Evolutionary conservation across 2,329 filamentous ascomycete species (phyloP).

Genomic region (Coniochaeta sp.): DNA sequence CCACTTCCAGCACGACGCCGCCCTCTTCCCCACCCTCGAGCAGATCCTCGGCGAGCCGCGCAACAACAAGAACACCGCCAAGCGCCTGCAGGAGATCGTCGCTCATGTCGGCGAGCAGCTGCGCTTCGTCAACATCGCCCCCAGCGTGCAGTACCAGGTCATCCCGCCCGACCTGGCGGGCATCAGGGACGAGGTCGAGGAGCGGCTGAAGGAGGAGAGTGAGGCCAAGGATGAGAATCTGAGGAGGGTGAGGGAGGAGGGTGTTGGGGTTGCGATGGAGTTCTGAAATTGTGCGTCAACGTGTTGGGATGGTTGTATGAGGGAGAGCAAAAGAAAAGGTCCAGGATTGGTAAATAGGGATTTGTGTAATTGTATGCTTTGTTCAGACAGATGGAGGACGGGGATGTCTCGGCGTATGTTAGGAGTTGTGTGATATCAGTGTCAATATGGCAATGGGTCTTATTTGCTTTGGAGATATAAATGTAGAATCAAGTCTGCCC

Average conservation of each 20-base stretch:
- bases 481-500: neutral
- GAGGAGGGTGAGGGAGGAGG: slow-evolving; percentile 48
- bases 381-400: neutral
- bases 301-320: no score
- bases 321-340: neutral
- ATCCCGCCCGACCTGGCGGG: slow-evolving; percentile 71
- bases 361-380: neutral
- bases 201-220: slow-evolving; percentile 55
- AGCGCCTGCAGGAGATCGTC: slow-evolving; percentile 69
- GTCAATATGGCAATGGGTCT: neutral
- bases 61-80: slow-evolving; percentile 71
- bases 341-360: neutral
- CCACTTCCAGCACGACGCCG: slow-evolving; percentile 74
- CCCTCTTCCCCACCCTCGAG: slow-evolving; percentile 80
- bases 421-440: neutral
- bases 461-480: neutral
- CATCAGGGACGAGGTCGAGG: slow-evolving; percentile 62
- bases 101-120: slow-evolving; percentile 78
- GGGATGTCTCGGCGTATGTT: neutral
- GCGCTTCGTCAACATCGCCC: slow-evolving; percentile 74
- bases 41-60: slow-evolving; percentile 58
- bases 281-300: slow-evolving; percentile 20
- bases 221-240: slow-evolving; percentile 49
- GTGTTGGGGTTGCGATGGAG: slow-evolving; percentile 50
- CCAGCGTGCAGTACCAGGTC: slow-evolving; percentile 76